These are phyloP conservation scores for Phytopythium chamaehyphon DNA, from an alignment of 352 stramenopile species.

Conservation along the genomic window DNA sequence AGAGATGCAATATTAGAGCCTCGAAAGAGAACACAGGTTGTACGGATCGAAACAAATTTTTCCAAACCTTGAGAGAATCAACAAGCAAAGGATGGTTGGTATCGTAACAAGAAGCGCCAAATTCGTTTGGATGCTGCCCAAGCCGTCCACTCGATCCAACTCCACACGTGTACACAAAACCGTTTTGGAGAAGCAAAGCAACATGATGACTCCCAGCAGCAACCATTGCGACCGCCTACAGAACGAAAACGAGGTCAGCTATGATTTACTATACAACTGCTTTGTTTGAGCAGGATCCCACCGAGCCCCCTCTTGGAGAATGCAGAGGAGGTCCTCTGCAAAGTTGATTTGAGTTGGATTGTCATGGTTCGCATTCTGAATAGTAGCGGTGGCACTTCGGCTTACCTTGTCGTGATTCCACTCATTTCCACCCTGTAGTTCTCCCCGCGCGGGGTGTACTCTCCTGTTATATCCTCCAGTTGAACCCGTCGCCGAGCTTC, in stretches of 20 bases:
- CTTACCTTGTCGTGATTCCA: conserved; percentile 73
- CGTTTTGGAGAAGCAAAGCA: conserved; percentile 74
- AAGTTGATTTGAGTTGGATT: background rate
- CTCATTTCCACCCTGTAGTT: conserved; percentile 66
- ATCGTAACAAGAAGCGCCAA: conserved; percentile 59
- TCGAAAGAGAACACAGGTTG: no score
- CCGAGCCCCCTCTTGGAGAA: conserved; percentile 42
- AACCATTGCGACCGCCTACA: conserved; percentile 59
- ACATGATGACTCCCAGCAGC: conserved; percentile 80
- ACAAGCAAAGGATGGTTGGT: conserved; percentile 53
- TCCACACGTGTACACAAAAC: conserved; percentile 91
- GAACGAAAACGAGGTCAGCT: background rate
- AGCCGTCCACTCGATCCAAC: conserved; percentile 79
- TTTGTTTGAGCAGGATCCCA: conserved; percentile 17
- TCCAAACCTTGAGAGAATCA: conserved; percentile 49
- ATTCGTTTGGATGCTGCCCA: conserved; percentile 53
- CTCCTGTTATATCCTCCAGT: conserved; percentile 46
- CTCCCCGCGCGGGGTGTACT: conserved; percentile 54
- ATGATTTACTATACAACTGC: background rate
- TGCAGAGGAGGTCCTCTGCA: conserved; percentile 53
- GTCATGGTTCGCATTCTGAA: background rate
- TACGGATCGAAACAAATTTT: no score
- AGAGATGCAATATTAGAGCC: conserved; percentile 9
- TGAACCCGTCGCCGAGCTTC: conserved; percentile 48
- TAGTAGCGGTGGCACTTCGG: background rate